A percentile compares a stretch with the other conserved stretches of the same genome.
These are phyloP conservation scores for Daldinia concentrica DNA, from an alignment of 495 filamentous ascomycete genomes.

Conservation along the genomic window DNA sequence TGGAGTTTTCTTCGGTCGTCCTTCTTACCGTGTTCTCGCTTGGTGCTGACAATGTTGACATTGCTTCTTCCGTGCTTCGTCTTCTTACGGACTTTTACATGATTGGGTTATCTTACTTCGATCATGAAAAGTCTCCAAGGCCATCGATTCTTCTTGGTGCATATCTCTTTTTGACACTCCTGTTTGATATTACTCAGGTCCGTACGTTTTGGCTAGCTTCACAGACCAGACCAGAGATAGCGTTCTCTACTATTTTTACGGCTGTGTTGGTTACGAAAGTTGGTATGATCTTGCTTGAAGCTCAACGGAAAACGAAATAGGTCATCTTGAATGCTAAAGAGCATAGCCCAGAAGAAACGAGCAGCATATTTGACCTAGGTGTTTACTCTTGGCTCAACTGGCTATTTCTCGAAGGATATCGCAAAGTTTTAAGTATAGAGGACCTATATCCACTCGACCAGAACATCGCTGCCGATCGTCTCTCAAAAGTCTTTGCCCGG, in stretches of 20 bases:
- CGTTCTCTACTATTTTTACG: constrained; percentile 54
- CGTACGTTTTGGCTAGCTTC: constrained; percentile 53
- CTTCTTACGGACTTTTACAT: constrained; percentile 47
- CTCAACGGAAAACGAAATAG: constrained; percentile 58
- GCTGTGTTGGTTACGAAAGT: constrained; percentile 57
- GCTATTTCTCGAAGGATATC: constrained; percentile 60
- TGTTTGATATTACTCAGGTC: constrained; percentile 53
- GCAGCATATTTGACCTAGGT: constrained; percentile 63
- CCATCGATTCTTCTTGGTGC: constrained; percentile 54
- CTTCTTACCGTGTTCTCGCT: constrained; percentile 41
- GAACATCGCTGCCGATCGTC: constrained; percentile 55
- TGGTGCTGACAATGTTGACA: constrained; percentile 43
- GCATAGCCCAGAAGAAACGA: constrained; percentile 63
- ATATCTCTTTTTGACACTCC: constrained; percentile 53
- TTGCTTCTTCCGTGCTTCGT: constrained; percentile 44
- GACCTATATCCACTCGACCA: constrained; percentile 52
- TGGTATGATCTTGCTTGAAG: constrained; percentile 61
- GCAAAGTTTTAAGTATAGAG: constrained; percentile 47
- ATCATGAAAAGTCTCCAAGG: constrained; percentile 50
- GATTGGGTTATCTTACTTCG: constrained; percentile 44
- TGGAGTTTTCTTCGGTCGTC: constrained; percentile 51
- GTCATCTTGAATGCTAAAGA: constrained; percentile 54
- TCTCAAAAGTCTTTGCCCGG: constrained; percentile 50
- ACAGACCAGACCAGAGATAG: constrained; percentile 17
- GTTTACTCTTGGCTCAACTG: constrained; percentile 71